Evolutionary conservation across 108 stramenopile genomes (phyloP).

Genomic region (Cyclotella cryptica): DNA sequence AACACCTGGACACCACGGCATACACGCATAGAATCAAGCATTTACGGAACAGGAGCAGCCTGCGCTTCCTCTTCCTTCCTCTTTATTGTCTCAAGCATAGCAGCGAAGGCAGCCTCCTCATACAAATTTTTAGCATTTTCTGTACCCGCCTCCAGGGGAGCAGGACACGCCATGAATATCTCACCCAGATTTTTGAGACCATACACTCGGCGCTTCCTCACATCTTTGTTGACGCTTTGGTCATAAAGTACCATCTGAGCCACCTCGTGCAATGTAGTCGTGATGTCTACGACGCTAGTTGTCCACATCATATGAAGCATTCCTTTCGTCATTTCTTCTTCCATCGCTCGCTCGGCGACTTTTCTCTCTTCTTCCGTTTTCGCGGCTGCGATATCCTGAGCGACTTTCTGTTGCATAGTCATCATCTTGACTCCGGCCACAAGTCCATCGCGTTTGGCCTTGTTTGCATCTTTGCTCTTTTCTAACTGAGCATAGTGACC

Average conservation of each 20-base stretch:
- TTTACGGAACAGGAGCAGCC: slow-evolving; percentile 22
- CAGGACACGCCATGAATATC: slow-evolving; percentile 64
- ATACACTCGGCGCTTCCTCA: slow-evolving; percentile 61
- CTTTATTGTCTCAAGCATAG: slow-evolving; percentile 83
- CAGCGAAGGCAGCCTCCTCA: slow-evolving; percentile 83
- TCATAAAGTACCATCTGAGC: slow-evolving; percentile 82
- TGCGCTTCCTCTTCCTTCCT: slow-evolving; percentile 73
- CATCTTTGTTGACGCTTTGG: slow-evolving; percentile 61
- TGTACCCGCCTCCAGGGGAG: slow-evolving; percentile 48
- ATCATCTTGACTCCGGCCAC: slow-evolving; percentile 60
- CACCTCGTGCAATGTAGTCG: slow-evolving; percentile 72
- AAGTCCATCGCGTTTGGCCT: slow-evolving; percentile 58
- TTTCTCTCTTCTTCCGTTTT: slow-evolving; percentile 65
- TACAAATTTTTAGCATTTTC: slow-evolving; percentile 65
- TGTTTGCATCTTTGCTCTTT: slow-evolving; percentile 30
- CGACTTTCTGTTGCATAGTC: slow-evolving; percentile 54
- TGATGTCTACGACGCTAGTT: slow-evolving; percentile 84
- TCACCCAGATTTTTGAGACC: slow-evolving; percentile 66
- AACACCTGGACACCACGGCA: no score
- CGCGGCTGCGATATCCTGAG: slow-evolving; percentile 61
- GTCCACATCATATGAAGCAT: slow-evolving; percentile 77
- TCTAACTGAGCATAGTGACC: slow-evolving; percentile 61
- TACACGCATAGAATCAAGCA: background rate
- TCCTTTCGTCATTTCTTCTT: slow-evolving; percentile 45
- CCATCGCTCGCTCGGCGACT: slow-evolving; percentile 52